Base-by-base conservation (phyloP, 768 basidiomycete genomes). In the Leucosporidium creatinivorum region DNA sequence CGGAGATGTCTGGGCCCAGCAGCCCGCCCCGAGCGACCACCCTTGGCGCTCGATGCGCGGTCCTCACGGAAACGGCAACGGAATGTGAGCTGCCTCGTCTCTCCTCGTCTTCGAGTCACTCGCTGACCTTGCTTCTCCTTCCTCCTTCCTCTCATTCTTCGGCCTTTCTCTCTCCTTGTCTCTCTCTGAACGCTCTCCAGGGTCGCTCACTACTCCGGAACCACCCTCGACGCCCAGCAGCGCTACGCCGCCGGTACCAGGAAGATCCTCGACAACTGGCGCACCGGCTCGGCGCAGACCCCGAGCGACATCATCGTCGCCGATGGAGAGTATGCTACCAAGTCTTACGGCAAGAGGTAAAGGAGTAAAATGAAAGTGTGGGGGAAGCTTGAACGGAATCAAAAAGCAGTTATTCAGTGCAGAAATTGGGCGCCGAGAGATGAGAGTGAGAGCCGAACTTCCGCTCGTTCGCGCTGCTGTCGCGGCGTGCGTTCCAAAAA, bases 11-110 rank as follows among this genome's bases (percentile, higher is more conserved):
- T 89, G 89, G 91, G 84, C 89, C 73, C 86, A 56, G 58, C 91
- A 93, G 76, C 91, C 93, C 52, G 87, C 91, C 15, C 89, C 90
- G 3, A 84, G 81, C 72, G 87, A 92, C 78, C 92, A 94, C 80
- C 80, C 87, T 57, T 93, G 89, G 92, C 84, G 91, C 62, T 86
- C 84, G 25, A 83, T 85, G 82, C 86, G 87, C 80, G 91, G 91
- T 81, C 84, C 85, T 28, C 83, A 58, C 50, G 87, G 86, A 23
- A 89, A 85, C 68, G 91, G 91, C 28, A 93, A 96, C 79, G 91
- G 88, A 74, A 92, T 93, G 85, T 65, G 58, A 48, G 39, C 15
- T 44, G 10, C 48, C 7, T 30, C 57, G 8, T 12, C 36, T 66
- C 58, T 19, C 26, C 49, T 58, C 31, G n/a, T n/a, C 21, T 58